A percentile compares a stretch with the other conserved stretches of the same genome.
phyloP scores from a whole-genome alignment of 2,329 filamentous ascomycete species.

The Orbilia brochopaga region DNA sequence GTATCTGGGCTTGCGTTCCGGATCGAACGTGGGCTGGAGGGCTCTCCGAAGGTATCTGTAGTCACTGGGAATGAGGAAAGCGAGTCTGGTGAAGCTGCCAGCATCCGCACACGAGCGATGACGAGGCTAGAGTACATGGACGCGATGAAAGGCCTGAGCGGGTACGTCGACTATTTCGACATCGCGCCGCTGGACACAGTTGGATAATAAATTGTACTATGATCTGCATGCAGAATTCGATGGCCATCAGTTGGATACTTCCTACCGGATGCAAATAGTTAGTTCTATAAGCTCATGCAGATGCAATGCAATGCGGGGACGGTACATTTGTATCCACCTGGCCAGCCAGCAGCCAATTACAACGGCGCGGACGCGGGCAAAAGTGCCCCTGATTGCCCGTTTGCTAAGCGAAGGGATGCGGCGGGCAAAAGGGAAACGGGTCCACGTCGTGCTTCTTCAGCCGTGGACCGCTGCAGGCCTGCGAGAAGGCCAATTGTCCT shows the following conservation, averaged over 20 bases:
- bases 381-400: conserved; percentile 18
- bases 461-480: neutral
- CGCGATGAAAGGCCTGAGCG: conserved; percentile 21
- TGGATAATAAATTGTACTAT: too few species aligned
- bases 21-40: conserved; percentile 8
- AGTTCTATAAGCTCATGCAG: neutral
- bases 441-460: neutral
- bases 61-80: neutral
- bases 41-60: neutral
- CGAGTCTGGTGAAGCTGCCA: neutral
- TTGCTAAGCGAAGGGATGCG: conserved; percentile 7
- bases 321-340: conserved; percentile 8
- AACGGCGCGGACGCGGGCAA: neutral
- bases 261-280: neutral
- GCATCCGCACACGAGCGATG: conserved; percentile 9
- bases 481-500: neutral
- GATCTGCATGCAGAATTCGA: too few species aligned
- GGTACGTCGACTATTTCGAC: conserved; percentile 13
- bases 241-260: too few species aligned
- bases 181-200: too few species aligned
- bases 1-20: conserved; percentile 24
- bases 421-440: neutral
- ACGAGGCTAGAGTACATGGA: conserved; percentile 11
- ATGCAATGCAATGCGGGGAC: too few species aligned
- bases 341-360: conserved; percentile 4